Base-by-base conservation (phyloP, 805 yeast genomes). In the Candida caryicola region DNA sequence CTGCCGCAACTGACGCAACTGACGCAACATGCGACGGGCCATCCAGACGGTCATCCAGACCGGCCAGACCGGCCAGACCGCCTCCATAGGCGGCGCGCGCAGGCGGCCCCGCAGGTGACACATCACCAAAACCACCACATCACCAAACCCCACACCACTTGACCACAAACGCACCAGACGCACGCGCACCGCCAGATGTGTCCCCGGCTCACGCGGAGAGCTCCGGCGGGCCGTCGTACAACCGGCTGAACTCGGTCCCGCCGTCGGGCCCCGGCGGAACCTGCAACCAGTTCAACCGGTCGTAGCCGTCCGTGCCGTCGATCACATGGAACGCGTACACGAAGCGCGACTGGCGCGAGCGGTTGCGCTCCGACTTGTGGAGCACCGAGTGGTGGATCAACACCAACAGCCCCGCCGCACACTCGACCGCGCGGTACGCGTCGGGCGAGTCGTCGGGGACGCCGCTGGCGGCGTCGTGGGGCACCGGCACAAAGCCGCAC, bases 261-360 rank as follows among this genome's bases (percentile, higher is more conserved):
- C 91, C 90, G 9, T 60, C 62, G 5, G 50, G 44, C 4, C 74
- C 51, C 0, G 82, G 75, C 2, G 93, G 93, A 4, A 84, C 78
- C 52, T 85, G 95, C 25, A 85, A 68, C 93, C 95, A 85, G 54
- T 85, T 85, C 51, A 68, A 57, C 16, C 63, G 61, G 54, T 85
- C 93, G 51, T 83, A 85, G 17, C 71, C 56, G 9, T 75, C 64
- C 2, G 44, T 59, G 2, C 91, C 91, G 36, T 85, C 93, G 40
- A 85, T 82, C 31, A 82, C 73, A 54, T 85, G 95, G 60, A 85
- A 85, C 0, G 93, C 82, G 59, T 84, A 85, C 0, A 89, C 93
- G 52, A 69, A 83, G 45, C 95, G 69, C 7, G 87, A 79, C 40
- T 66, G 68, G 4, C 47, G 47, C 9, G 85, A 76, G 1, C 51